Percentiles rank a stretch among this genome's conserved stretches.
Evolutionary conservation across 768 basidiomycete genomes (phyloP).

Genomic region (Boletus barrowsii): DNA sequence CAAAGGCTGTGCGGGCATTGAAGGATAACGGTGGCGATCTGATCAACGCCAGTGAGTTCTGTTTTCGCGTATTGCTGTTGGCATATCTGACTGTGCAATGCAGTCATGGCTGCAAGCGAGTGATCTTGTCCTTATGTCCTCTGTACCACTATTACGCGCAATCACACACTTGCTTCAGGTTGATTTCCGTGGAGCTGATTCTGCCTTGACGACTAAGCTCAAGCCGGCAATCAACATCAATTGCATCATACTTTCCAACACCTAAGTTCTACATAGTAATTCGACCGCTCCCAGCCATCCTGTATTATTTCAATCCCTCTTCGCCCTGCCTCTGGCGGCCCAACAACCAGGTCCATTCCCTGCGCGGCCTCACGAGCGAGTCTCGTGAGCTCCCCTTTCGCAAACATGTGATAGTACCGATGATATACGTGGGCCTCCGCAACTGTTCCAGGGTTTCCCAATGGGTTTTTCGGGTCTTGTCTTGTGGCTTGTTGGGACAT

Average conservation of each 20-base stretch:
- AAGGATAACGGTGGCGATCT: slow-evolving; percentile 92
- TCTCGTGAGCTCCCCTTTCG: slow-evolving; percentile 66
- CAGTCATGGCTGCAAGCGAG: slow-evolving; percentile 93
- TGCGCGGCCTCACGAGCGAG: slow-evolving; percentile 64
- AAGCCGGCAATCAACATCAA: not conserved
- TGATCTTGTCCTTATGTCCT: slow-evolving; percentile 42
- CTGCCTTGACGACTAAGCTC: slow-evolving; percentile 2
- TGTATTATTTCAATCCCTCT: slow-evolving; percentile 65
- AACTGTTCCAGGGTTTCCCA: not conserved
- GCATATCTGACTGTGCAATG: slow-evolving; percentile 10
- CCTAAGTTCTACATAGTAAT: slow-evolving; percentile 78
- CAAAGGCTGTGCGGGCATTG: slow-evolving; percentile 86
- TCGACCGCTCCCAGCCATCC: slow-evolving; percentile 85
- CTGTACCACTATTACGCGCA: slow-evolving; percentile 30
- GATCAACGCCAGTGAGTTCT: slow-evolving; percentile 89
- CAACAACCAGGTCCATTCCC: slow-evolving; percentile 53
- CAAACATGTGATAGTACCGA: slow-evolving; percentile 97
- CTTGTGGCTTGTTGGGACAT: slow-evolving; percentile 37
- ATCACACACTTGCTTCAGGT: slow-evolving; percentile 17
- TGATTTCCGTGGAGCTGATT: not conserved
- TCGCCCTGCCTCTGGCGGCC: slow-evolving; percentile 25
- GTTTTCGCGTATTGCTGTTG: not conserved
- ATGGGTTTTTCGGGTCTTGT: not conserved
- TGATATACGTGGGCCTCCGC: slow-evolving; percentile 51
- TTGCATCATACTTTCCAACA: slow-evolving; percentile 47